Evolutionary conservation across 1,139 yeast genomes (phyloP), one percentile per base, ranked within the genome.

Genomic region (Saccharomycopsis phalli): DNA sequence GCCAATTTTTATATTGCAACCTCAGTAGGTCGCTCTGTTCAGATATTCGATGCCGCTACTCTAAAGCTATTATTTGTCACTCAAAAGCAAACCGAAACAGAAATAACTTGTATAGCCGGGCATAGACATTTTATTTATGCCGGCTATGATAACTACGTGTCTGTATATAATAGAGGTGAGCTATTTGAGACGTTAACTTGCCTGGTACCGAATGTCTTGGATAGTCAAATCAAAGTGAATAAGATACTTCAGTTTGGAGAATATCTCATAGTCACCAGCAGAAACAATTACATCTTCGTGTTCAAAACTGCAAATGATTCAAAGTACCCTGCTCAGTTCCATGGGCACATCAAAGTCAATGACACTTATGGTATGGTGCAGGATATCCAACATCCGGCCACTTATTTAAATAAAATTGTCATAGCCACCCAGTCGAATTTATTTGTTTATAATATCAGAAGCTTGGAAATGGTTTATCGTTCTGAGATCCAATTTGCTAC

Each of bases 21-120:
- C 0, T 78, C 86, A 28, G 95, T 91, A 21, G 98, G 96, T 4
- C 70, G 76, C 45, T 73, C 93, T 1, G 86, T 91, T 61, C 98
- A 91, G 59, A 84, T 91, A 29, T 93, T 83, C 55, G 98, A 91
- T 63, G 95, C 95, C 13, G 75, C 91, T 32, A 86, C 84, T 4
- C 68, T 91, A 48, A 94, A 84, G 52, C 66, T 91, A 49, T 63
- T 91, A 29, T 93, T 91, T 61, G 94, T 91, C 8, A 84, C 95
- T 1, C 84, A 77, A 50, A 72, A 71, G 23, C 93, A 83, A 55
- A 79, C 95, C 0, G 71, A 80, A 0, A 56, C 74, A 8, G 72
- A 74, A 45, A 88, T 91, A 50, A 73, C 81, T 10, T 74, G 81
- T 28, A 65, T 91, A 43, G 70, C 80, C 18, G 80, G 96, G 1